phyloP scores from a whole-genome alignment of 2,329 filamentous ascomycete species.

The Talaromyces sp. region DNA sequence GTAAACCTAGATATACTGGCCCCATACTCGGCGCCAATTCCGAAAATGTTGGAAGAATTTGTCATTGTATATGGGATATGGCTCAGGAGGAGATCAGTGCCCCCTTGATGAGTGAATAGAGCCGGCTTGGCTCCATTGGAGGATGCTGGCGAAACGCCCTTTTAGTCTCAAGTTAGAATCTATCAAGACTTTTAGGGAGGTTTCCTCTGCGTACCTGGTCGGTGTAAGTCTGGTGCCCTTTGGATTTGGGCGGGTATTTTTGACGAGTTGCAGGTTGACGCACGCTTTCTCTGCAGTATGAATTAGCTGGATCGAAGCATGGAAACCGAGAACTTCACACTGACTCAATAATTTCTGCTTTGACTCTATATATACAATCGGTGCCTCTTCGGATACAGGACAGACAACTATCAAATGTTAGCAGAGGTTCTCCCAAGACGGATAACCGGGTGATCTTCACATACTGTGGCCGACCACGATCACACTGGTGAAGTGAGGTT shows the following conservation, averaged over 20 bases:
- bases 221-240: neutral
- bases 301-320: neutral
- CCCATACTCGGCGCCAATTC: constrained; percentile 8
- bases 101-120: constrained; percentile 8
- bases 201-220: constrained; percentile 1
- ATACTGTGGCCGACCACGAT: constrained; percentile 10
- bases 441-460: neutral
- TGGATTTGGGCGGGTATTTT: constrained; percentile 5
- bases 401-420: constrained; percentile 4
- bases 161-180: neutral
- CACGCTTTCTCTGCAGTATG: constrained; percentile 1
- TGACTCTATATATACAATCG: constrained; percentile 11
- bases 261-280: constrained; percentile 4
- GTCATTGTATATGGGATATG: constrained; percentile 7
- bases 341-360: constrained; percentile 7
- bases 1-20: neutral
- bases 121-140: constrained; percentile 7
- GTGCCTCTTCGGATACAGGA: constrained; percentile 11
- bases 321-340: neutral
- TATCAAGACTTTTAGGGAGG: neutral
- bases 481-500: constrained; percentile 3
- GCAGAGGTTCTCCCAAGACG: neutral
- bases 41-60: constrained; percentile 8
- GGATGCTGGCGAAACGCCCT: constrained; percentile 5
- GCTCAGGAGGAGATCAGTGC: constrained; percentile 10